Base-by-base conservation (phyloP, 225 moss, liverwort and hornwort genomes). In the Pseudoscleropodium purum region DNA sequence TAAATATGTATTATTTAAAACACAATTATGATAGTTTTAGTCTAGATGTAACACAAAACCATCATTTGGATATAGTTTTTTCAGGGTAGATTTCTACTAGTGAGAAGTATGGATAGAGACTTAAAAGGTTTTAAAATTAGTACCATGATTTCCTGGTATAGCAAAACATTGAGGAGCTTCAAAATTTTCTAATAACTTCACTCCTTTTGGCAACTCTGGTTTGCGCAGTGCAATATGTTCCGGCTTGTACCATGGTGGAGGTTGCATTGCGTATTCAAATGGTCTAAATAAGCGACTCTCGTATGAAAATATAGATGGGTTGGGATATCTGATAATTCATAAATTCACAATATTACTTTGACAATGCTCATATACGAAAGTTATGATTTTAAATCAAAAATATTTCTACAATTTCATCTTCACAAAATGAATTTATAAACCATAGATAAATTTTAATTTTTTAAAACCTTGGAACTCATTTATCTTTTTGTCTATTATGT, bases 101-200 rank as follows among this genome's bases (percentile, higher is more conserved):
- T 23, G 1, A 36, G 1, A 51, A 21, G 0, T 64, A 30, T 30
- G 1, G 10, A 8, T 74, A 27, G 27, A 37, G 1, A 23, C 13
- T 7, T 45, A 1, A 9, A 81, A 14, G 2, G 33, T 24, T 36
- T 36, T 27, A 33, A 37, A 41, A 69, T 26, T 52, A 20, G 7
- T 85, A 94, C 93, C 95, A 78, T 95, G 95, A 88, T 95, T 95
- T 10, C 95, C 93, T 2, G 93, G 94, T n/a, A 95, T 95, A 5
- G 95, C 94, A 91, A 95, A 95, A 70, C 94, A 92, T 86, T 95
- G 95, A 5, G 95, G 94, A 75, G 90, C 94, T 66, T 93, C 93
- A 69, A 94, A 52, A 47, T 92, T 83, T 89, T 95, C 92, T 29
- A 95, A 18, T 51, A 70, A 77, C 24, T 92, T 79, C 15, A 92